A percentile compares a stretch with the other conserved stretches of the same genome.
phyloP scores from a whole-genome alignment of 129 eudicot species.

The Ambrosia trifida region DNA sequence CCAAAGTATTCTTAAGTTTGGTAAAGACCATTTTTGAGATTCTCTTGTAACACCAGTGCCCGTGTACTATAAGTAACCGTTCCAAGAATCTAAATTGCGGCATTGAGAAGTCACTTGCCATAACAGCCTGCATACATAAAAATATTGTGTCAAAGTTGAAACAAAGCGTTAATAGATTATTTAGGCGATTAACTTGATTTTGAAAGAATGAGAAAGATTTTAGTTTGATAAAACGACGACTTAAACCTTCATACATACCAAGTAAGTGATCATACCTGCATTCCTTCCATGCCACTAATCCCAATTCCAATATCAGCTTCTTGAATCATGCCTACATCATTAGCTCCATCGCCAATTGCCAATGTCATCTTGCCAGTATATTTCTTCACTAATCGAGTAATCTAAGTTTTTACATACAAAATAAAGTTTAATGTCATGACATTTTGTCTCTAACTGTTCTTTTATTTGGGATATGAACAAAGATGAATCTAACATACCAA shows the following conservation, averaged over 20 bases:
- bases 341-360: slow-evolving; percentile 63
- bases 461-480: neutral
- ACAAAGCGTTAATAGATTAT: neutral
- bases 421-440: neutral
- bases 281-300: slow-evolving; percentile 70
- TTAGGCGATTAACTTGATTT: neutral
- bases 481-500: slow-evolving; percentile 34
- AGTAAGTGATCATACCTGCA: slow-evolving; percentile 44
- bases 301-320: slow-evolving; percentile 65
- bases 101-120: slow-evolving; percentile 60
- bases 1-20: neutral
- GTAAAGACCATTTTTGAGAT: slow-evolving; percentile 48
- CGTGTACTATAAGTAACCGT: slow-evolving; percentile 55
- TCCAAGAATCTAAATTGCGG: slow-evolving; percentile 63
- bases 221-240: neutral
- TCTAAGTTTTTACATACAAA: slow-evolving; percentile 35
- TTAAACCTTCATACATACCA: neutral
- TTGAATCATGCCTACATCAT: slow-evolving; percentile 66
- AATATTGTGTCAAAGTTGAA: slow-evolving; percentile 7
- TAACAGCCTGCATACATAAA: slow-evolving; percentile 49
- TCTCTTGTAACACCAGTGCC: slow-evolving; percentile 72
- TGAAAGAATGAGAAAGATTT: too few species aligned
- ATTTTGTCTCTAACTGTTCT: neutral
- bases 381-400: slow-evolving; percentile 51
- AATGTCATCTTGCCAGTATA: slow-evolving; percentile 48